Evolutionary conservation across 2,329 filamentous ascomycete species (phyloP).

Genomic region (Talaromyces sp.): DNA sequence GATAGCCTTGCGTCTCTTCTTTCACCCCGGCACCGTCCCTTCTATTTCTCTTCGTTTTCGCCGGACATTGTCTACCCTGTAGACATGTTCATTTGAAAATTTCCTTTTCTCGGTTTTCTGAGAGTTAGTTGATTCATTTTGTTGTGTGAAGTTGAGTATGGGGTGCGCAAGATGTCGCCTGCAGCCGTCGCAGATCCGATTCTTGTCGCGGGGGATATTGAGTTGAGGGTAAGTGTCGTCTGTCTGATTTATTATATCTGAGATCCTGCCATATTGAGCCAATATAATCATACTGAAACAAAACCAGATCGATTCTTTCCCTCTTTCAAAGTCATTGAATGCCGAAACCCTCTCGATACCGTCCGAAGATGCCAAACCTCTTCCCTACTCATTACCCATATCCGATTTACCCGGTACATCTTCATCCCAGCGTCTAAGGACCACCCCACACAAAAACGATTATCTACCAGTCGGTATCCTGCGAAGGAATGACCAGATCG

Average conservation of each 20-base stretch:
- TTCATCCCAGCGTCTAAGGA: neutral
- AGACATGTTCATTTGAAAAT: neutral
- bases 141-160: neutral
- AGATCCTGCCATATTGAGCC: slow-evolving; percentile 7
- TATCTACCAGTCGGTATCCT: slow-evolving; percentile 32
- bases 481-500: slow-evolving; percentile 12
- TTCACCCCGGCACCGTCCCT: neutral
- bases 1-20: neutral
- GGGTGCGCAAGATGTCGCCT: slow-evolving; percentile 1
- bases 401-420: neutral
- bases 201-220: slow-evolving; percentile 5
- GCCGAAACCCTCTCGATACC: neutral
- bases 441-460: slow-evolving; percentile 9
- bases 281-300: neutral
- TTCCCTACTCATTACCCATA: neutral
- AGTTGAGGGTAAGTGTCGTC: slow-evolving; percentile 4
- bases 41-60: neutral
- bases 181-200: slow-evolving; percentile 2
- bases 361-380: neutral
- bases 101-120: neutral
- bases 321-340: neutral
- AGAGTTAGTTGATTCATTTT: neutral
- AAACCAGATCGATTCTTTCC: neutral
- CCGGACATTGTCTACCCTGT: neutral
- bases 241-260: neutral